phyloP scores from a whole-genome alignment of 169 alveolate genomes.

The Besnoitia besnoiti region DNA sequence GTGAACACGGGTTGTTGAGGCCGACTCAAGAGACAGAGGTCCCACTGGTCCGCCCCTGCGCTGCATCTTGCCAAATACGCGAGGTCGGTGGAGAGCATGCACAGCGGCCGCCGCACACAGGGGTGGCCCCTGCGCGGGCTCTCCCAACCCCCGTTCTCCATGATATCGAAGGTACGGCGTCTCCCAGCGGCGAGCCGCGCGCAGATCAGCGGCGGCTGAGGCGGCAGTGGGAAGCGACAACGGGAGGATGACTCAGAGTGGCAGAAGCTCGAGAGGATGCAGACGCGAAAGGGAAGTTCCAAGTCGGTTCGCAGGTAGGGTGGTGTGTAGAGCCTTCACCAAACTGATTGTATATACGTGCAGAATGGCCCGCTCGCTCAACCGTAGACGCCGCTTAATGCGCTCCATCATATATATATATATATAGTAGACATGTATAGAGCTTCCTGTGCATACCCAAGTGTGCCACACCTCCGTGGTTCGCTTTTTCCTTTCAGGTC shows the following conservation, averaged over 20 bases:
- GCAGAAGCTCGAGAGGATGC: no score
- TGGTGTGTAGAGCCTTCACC: no score
- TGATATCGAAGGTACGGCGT: background rate
- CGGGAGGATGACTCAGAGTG: no score
- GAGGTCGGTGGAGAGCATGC: background rate
- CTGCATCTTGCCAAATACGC: background rate
- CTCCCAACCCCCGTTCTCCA: background rate
- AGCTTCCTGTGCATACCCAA: background rate
- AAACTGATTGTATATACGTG: no score
- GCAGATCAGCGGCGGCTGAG: no score
- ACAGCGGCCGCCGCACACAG: background rate
- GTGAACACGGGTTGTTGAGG: background rate
- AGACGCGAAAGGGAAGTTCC: no score
- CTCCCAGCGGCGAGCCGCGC: no score
- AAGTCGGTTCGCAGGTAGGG: no score
- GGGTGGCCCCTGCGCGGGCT: background rate
- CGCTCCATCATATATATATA: background rate
- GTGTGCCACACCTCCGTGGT: background rate
- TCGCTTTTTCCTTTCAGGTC: background rate
- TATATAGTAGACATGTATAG: background rate
- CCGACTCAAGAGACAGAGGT: background rate
- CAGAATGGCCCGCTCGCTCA: background rate
- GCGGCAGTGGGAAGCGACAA: no score
- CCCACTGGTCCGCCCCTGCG: no score
- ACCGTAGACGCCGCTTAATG: background rate